Percentiles rank a stretch among this genome's conserved stretches.
Conservation (phyloP, 441 rosid genomes). For the Cnidoscolus chayamansa region DNA sequence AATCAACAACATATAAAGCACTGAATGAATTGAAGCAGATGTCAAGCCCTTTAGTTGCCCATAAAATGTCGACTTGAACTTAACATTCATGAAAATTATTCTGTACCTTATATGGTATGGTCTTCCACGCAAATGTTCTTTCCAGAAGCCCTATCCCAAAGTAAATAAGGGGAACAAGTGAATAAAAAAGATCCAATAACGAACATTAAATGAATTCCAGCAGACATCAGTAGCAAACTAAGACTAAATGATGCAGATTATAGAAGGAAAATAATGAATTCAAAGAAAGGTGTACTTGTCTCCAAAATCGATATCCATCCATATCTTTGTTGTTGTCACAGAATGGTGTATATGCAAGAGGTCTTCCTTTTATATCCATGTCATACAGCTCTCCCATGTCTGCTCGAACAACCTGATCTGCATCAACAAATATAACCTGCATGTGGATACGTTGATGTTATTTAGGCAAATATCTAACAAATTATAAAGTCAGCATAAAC, state of each 20-base stretch:
- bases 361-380: slow-evolving; percentile 96
- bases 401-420: slow-evolving; percentile 93
- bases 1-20: slow-evolving; percentile 93
- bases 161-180: slow-evolving; percentile 18
- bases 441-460: not conserved
- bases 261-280: not conserved
- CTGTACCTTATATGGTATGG: slow-evolving; percentile 94
- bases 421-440: slow-evolving; percentile 99
- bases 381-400: slow-evolving; percentile 98
- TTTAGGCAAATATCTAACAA: slow-evolving; percentile 5
- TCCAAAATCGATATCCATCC: slow-evolving; percentile 99
- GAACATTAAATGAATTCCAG: not conserved
- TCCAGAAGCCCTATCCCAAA: slow-evolving; percentile 87
- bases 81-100: slow-evolving; percentile 20
- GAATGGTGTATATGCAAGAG: slow-evolving; percentile 98
- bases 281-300: slow-evolving; percentile 52
- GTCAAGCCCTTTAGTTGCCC: slow-evolving; percentile 26
- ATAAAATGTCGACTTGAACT: not conserved
- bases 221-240: not conserved
- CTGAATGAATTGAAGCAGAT: slow-evolving; percentile 40
- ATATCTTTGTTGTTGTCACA: slow-evolving; percentile 97
- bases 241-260: not conserved
- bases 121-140: slow-evolving; percentile 84
- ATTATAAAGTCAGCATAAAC: slow-evolving; percentile 17
- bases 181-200: slow-evolving; percentile 12